A percentile compares a stretch with the other conserved stretches of the same genome.
phyloP scores from a whole-genome alignment of 2,329 filamentous ascomycete genomes.

The Aureobasidium melanogenum region DNA sequence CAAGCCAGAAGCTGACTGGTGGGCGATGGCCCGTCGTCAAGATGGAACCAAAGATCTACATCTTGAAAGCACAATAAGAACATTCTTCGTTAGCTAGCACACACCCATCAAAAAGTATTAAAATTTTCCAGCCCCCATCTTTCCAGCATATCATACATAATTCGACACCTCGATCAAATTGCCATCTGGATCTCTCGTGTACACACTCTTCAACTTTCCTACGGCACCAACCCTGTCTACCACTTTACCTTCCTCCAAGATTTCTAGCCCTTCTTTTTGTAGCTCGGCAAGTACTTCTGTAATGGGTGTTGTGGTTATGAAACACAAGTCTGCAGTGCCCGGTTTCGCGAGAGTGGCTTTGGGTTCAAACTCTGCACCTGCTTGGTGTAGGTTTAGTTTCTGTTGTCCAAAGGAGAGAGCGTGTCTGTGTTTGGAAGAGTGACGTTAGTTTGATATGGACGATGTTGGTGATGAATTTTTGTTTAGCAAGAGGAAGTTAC shows the following conservation, averaged over 20 bases:
- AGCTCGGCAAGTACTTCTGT: slow-evolving; percentile 37
- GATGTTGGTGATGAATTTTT: background rate
- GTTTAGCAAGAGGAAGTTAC: background rate
- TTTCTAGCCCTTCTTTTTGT: slow-evolving; percentile 37
- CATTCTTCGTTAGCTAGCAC: background rate
- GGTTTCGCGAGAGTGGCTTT: slow-evolving; percentile 46
- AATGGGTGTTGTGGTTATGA: slow-evolving; percentile 45
- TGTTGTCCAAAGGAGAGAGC: slow-evolving; percentile 49
- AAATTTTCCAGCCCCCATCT: background rate
- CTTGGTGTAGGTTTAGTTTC: slow-evolving; percentile 55
- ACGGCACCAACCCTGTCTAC: slow-evolving; percentile 49
- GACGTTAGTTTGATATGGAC: background rate
- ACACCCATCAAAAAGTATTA: background rate
- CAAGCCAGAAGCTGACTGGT: slow-evolving; percentile 9
- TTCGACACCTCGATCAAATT: slow-evolving; percentile 34
- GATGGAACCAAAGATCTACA: slow-evolving; percentile 28
- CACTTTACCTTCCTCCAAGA: slow-evolving; percentile 41
- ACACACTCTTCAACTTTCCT: slow-evolving; percentile 48
- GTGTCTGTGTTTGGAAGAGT: slow-evolving; percentile 30
- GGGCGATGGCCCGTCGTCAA: slow-evolving; percentile 9
- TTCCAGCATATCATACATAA: slow-evolving; percentile 3
- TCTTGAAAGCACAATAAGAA: slow-evolving; percentile 27
- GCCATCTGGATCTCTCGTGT: slow-evolving; percentile 47
- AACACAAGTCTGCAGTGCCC: slow-evolving; percentile 53
- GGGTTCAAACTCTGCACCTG: slow-evolving; percentile 51